Evolutionary conservation across 352 stramenopile species (phyloP).

Genomic region (Globisporangium abappressorium): DNA sequence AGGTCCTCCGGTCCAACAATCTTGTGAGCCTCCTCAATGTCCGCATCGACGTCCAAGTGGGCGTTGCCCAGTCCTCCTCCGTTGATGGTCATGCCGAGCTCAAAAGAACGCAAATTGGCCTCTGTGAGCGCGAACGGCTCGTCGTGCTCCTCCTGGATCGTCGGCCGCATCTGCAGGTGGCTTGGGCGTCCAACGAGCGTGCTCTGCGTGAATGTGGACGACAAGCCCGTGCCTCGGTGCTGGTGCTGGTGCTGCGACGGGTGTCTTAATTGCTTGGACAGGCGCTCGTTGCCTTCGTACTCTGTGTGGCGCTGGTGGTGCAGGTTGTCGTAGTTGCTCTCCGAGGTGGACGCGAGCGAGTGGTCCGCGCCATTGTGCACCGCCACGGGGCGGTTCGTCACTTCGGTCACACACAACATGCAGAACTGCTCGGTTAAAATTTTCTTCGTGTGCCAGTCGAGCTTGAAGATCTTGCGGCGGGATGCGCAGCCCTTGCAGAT

Average conservation of each 20-base stretch:
- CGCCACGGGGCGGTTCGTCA: constrained; percentile 8
- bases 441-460: constrained; percentile 15
- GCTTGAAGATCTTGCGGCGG: constrained; percentile 18
- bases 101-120: constrained; percentile 17
- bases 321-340: constrained; percentile 13
- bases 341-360: constrained; percentile 7
- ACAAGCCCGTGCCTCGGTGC: constrained; percentile 1
- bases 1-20: constrained; percentile 3
- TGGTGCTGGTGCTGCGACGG: not conserved
- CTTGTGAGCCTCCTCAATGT: constrained; percentile 4
- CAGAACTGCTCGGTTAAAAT: constrained; percentile 17
- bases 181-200: not conserved
- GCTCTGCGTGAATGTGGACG: constrained; percentile 18
- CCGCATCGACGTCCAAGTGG: not conserved
- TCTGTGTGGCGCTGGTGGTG: constrained; percentile 3
- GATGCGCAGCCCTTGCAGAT: constrained; percentile 37
- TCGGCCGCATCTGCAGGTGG: not conserved
- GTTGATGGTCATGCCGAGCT: constrained; percentile 9
- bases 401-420: constrained; percentile 16
- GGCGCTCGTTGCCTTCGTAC: constrained; percentile 18
- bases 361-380: constrained; percentile 2
- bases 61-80: not conserved
- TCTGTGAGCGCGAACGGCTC: constrained; percentile 15
- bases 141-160: constrained; percentile 10
- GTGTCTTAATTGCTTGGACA: constrained; percentile 3